Evolutionary conservation across 352 stramenopile genomes (phyloP).

Genomic region (Plasmopara halstedii): DNA sequence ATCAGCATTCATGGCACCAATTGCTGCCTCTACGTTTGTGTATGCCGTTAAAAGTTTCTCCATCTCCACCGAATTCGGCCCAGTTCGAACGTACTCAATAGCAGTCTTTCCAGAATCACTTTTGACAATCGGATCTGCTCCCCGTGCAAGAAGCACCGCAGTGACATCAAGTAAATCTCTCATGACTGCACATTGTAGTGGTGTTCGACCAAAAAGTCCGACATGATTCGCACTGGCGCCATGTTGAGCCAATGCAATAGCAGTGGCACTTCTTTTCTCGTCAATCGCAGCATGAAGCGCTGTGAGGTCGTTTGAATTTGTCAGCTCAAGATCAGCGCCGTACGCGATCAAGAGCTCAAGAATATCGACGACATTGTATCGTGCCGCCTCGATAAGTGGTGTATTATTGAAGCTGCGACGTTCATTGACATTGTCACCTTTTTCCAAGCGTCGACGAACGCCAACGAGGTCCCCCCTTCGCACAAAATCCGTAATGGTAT

Average conservation of each 20-base stretch:
- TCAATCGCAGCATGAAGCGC: slow-evolving; percentile 10
- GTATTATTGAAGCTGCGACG: slow-evolving; percentile 2
- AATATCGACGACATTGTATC: slow-evolving; percentile 2
- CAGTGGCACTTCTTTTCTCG: not conserved
- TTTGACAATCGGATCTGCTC: slow-evolving; percentile 1
- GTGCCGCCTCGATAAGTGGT: slow-evolving; percentile 6
- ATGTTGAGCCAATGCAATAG: slow-evolving; percentile 1
- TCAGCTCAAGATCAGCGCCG: slow-evolving; percentile 4
- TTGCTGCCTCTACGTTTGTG: not conserved
- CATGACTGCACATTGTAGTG: slow-evolving; percentile 8
- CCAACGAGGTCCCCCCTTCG: slow-evolving; percentile 2
- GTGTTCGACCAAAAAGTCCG: slow-evolving; percentile 4
- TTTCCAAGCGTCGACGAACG: slow-evolving; percentile 8
- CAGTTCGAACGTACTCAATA: not conserved
- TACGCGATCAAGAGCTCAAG: slow-evolving; percentile 13
- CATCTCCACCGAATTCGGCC: slow-evolving; percentile 2
- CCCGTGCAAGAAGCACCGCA: not conserved
- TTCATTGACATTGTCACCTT: slow-evolving; percentile 13
- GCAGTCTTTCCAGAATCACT: not conserved
- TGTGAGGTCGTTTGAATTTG: not conserved
- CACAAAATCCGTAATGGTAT: slow-evolving; percentile 11
- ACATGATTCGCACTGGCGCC: slow-evolving; percentile 7
- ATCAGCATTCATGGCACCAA: slow-evolving; percentile 3
- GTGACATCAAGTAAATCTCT: slow-evolving; percentile 7
- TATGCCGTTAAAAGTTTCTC: slow-evolving; percentile 2